Evolutionary conservation across 2,329 filamentous ascomycete species (phyloP).

Genomic region (Alternaria triticina): DNA sequence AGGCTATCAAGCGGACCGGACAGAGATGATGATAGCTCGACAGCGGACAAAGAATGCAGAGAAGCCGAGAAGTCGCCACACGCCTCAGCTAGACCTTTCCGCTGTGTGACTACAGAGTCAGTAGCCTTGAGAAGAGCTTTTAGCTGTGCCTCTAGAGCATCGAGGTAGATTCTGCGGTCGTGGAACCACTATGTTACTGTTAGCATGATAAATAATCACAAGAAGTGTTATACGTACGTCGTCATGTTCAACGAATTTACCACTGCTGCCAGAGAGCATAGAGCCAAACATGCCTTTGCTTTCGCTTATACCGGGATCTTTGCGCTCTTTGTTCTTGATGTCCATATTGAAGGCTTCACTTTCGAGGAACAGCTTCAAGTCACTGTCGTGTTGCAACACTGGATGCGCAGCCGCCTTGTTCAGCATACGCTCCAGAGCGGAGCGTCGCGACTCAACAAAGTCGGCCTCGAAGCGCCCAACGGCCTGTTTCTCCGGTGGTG

Average conservation of each 20-base stretch:
- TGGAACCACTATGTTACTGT: conserved; percentile 80
- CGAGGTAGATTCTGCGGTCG: conserved; percentile 91
- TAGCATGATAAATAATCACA: conserved; percentile 1
- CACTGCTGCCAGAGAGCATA: conserved; percentile 73
- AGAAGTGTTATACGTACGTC: conserved; percentile 66
- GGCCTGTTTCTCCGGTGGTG: conserved; percentile 96
- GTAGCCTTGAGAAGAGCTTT: conserved; percentile 91
- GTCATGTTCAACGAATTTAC: conserved; percentile 97
- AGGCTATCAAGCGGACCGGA: conserved; percentile 89
- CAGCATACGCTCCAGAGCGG: conserved; percentile 94
- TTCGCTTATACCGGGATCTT: conserved; percentile 83
- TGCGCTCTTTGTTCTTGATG: conserved; percentile 95
- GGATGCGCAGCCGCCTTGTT: conserved; percentile 94
- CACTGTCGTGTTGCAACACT: conserved; percentile 87
- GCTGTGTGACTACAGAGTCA: conserved; percentile 88
- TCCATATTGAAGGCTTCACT: conserved; percentile 96
- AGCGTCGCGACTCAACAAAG: conserved; percentile 91
- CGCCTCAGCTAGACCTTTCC: conserved; percentile 91
- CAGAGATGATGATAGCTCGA: conserved; percentile 87
- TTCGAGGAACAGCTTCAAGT: conserved; percentile 95
- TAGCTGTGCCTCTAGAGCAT: conserved; percentile 89
- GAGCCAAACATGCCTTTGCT: conserved; percentile 93
- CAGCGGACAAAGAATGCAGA: conserved; percentile 87
- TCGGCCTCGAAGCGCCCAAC: conserved; percentile 95
- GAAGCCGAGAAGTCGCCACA: conserved; percentile 93